phyloP scores from a whole-genome alignment of 2,329 filamentous ascomycete species.

The Dactylellina sp. region DNA sequence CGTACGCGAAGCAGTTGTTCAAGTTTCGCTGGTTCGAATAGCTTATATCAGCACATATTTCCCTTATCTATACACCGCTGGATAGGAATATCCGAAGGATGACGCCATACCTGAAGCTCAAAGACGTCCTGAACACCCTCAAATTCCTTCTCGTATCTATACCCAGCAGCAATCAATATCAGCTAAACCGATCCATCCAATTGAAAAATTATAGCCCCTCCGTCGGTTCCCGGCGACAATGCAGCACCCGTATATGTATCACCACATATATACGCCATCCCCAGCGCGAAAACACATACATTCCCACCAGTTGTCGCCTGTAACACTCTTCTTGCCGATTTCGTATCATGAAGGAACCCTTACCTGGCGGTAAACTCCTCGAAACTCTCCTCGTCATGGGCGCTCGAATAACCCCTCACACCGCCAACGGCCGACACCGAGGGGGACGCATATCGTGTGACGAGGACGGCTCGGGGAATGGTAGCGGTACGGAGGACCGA shows the following conservation, averaged over 20 bases:
- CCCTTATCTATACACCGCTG: slow-evolving; percentile 44
- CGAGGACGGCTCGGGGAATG: slow-evolving; percentile 40
- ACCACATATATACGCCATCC: not conserved
- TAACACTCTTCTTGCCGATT: not conserved
- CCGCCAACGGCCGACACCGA: slow-evolving; percentile 67
- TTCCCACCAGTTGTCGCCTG: not conserved
- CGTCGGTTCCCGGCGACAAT: slow-evolving; percentile 5
- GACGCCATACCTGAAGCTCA: slow-evolving; percentile 88
- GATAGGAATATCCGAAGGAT: slow-evolving; percentile 52
- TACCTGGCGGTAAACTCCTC: slow-evolving; percentile 99
- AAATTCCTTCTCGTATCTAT: slow-evolving; percentile 99
- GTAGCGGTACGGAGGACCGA: slow-evolving; percentile 64
- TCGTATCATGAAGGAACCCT: slow-evolving; percentile 62
- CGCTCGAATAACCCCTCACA: slow-evolving; percentile 69
- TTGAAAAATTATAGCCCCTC: slow-evolving; percentile 6
- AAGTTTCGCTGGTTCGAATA: slow-evolving; percentile 78
- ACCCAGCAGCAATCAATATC: slow-evolving; percentile 13
- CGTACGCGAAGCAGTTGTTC: slow-evolving; percentile 99
- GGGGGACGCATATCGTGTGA: slow-evolving; percentile 58
- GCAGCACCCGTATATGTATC: slow-evolving; percentile 9
- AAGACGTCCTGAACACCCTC: slow-evolving; percentile 98
- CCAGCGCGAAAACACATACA: slow-evolving; percentile 3
- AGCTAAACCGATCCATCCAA: slow-evolving; percentile 19
- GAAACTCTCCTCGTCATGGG: slow-evolving; percentile 93
- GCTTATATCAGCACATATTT: slow-evolving; percentile 47